These are phyloP conservation scores for Asterochloris sp. DNA, from an alignment of 139 green algal genomes.

Conservation along the genomic window DNA sequence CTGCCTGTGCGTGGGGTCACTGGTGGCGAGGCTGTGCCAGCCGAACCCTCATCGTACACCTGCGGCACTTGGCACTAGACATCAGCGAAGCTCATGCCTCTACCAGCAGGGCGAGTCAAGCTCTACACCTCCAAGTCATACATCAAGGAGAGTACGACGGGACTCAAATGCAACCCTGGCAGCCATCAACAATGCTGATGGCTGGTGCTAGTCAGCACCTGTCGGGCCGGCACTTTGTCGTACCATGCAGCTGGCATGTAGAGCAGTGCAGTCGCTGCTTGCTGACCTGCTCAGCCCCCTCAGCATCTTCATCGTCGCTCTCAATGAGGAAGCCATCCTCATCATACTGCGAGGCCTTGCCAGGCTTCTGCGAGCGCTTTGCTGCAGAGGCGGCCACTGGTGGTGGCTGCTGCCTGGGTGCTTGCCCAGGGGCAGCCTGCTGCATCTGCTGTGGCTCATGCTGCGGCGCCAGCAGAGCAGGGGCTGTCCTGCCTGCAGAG, in stretches of 20 bases:
- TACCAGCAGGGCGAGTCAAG: background rate
- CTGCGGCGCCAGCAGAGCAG: background rate
- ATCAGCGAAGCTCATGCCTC: no score
- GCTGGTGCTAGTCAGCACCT: background rate
- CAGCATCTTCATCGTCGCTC: slow-evolving; percentile 11
- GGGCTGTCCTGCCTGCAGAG: background rate
- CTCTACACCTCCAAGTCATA: background rate
- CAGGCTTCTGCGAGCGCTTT: background rate
- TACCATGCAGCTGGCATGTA: background rate
- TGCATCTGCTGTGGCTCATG: background rate
- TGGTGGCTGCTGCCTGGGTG: background rate
- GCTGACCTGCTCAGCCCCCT: background rate
- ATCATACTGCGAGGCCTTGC: slow-evolving; percentile 18
- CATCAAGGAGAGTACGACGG: background rate
- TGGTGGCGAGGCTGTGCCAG: no score
- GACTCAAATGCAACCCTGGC: background rate
- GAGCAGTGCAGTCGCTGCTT: background rate
- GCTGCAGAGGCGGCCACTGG: background rate
- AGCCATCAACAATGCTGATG: background rate
- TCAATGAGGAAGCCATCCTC: slow-evolving; percentile 22
- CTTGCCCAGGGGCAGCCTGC: background rate
- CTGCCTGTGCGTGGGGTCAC: no score
- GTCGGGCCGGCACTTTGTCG: background rate
- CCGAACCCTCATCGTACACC: no score
- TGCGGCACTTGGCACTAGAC: no score